These are phyloP conservation scores for Fusarium pseudograminearum DNA, from an alignment of 2,329 filamentous ascomycete genomes.

Conservation along the genomic window DNA sequence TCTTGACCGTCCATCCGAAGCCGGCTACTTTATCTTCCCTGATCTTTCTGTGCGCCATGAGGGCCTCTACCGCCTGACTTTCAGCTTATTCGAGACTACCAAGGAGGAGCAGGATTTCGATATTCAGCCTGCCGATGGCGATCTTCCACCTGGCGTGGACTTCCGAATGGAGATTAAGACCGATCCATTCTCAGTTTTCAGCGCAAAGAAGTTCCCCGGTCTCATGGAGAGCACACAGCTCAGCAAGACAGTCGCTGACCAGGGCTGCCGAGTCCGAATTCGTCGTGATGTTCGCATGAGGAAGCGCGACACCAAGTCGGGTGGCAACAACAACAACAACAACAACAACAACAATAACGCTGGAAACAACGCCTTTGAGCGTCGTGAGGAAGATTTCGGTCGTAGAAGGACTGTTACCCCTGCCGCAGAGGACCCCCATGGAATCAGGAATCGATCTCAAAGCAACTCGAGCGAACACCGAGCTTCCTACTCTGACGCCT, in stretches of 20 bases:
- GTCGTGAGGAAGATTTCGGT: conserved; percentile 74
- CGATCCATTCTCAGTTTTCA: conserved; percentile 86
- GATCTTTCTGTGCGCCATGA: conserved; percentile 97
- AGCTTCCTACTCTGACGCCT: conserved; percentile 56
- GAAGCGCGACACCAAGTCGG: conserved; percentile 78
- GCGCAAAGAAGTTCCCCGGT: conserved; percentile 98
- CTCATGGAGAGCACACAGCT: conserved; percentile 88
- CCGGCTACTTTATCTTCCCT: conserved; percentile 97
- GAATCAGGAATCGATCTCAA: conserved; percentile 66
- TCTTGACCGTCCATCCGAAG: conserved; percentile 82
- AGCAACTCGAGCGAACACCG: conserved; percentile 69
- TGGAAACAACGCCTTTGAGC: conserved; percentile 58
- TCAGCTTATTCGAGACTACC: conserved; percentile 93
- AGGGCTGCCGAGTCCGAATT: conserved; percentile 96
- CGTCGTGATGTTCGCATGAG: conserved; percentile 94
- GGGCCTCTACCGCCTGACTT: conserved; percentile 89
- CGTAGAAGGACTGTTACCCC: conserved; percentile 55
- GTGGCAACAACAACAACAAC: conserved; percentile 57
- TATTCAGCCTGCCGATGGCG: conserved; percentile 58
- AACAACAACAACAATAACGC: conserved; percentile 58
- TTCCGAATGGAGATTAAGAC: conserved; percentile 94
- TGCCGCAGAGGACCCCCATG: conserved; percentile 50
- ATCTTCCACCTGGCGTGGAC: conserved; percentile 71
- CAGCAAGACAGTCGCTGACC: conserved; percentile 92
- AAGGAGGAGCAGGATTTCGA: conserved; percentile 87